Evolutionary conservation across 1,139 yeast species (phyloP).

Genomic region (Candida buenavistaensis): DNA sequence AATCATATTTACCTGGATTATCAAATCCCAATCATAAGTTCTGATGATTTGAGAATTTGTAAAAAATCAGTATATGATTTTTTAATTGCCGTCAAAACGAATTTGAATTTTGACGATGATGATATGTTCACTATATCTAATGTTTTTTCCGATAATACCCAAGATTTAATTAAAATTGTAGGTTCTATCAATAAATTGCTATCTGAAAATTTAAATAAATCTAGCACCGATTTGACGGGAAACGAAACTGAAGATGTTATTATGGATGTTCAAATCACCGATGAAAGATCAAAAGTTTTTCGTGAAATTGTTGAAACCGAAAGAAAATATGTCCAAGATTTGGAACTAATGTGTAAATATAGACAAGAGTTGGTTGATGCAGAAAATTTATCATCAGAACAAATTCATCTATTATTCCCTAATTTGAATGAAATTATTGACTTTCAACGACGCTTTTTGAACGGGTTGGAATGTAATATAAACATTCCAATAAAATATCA

Average conservation of each 20-base stretch:
- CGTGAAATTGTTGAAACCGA: constrained; percentile 87
- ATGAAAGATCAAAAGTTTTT: constrained; percentile 73
- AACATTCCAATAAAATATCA: constrained; percentile 74
- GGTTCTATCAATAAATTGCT: constrained; percentile 64
- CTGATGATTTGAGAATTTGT: constrained; percentile 81
- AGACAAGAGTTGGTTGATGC: constrained; percentile 64
- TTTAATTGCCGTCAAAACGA: constrained; percentile 80
- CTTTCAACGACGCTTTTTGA: constrained; percentile 85
- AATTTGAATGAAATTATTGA: constrained; percentile 81
- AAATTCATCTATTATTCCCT: constrained; percentile 82
- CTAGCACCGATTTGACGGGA: background rate
- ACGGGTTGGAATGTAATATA: constrained; percentile 87
- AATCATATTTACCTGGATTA: constrained; percentile 53
- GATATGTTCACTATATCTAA: constrained; percentile 82
- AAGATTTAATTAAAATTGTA: constrained; percentile 72
- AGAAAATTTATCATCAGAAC: constrained; percentile 75
- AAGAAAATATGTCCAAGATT: constrained; percentile 86
- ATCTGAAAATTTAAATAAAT: constrained; percentile 5
- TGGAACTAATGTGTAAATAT: constrained; percentile 71
- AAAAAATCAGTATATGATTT: constrained; percentile 91
- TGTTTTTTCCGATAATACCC: constrained; percentile 81
- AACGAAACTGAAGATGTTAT: constrained; percentile 15
- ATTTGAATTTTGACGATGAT: constrained; percentile 74
- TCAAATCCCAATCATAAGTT: constrained; percentile 53
- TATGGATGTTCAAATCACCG: constrained; percentile 36